Conservation (phyloP, 768 basidiomycete genomes). For the Mrakia gelida region DNA sequence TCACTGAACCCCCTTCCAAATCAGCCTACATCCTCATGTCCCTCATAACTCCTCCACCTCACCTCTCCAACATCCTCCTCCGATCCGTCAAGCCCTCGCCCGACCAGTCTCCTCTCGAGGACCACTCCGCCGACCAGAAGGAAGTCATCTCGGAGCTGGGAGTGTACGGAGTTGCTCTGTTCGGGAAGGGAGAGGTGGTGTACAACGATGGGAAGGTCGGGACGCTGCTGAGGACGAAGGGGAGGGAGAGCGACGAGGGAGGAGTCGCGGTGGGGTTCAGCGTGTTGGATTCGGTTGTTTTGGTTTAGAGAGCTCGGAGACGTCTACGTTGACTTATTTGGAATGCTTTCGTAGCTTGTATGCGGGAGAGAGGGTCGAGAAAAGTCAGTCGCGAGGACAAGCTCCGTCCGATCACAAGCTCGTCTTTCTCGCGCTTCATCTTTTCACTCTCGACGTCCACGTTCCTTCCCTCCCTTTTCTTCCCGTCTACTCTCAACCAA, state of each 20-base stretch:
- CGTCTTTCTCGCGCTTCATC: too few relatives aligned
- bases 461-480: too few relatives aligned
- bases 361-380: too few relatives aligned
- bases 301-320: conserved; percentile 45
- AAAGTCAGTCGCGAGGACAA: too few relatives aligned
- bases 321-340: too few relatives aligned
- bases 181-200: conserved; percentile 51
- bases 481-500: too few relatives aligned
- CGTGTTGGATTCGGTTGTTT: conserved; percentile 64
- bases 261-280: conserved; percentile 81
- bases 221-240: conserved; percentile 43
- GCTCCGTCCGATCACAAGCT: too few relatives aligned
- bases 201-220: conserved; percentile 32
- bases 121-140: conserved; percentile 43
- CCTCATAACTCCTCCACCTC: conserved; percentile 72
- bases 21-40: conserved; percentile 93
- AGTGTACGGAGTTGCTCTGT: conserved; percentile 83
- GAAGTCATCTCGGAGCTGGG: conserved; percentile 87
- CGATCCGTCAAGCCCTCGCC: conserved; percentile 21
- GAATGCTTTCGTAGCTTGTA: too few relatives aligned
- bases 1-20: conserved; percentile 19
- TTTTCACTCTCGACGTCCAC: too few relatives aligned
- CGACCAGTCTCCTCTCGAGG: neutral
- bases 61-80: conserved; percentile 67
- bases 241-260: conserved; percentile 84